Percentiles rank a stretch among this genome's conserved stretches.
Evolutionary conservation across 31 red algal species (phyloP).

Genomic region (Endocladia muricata): DNA sequence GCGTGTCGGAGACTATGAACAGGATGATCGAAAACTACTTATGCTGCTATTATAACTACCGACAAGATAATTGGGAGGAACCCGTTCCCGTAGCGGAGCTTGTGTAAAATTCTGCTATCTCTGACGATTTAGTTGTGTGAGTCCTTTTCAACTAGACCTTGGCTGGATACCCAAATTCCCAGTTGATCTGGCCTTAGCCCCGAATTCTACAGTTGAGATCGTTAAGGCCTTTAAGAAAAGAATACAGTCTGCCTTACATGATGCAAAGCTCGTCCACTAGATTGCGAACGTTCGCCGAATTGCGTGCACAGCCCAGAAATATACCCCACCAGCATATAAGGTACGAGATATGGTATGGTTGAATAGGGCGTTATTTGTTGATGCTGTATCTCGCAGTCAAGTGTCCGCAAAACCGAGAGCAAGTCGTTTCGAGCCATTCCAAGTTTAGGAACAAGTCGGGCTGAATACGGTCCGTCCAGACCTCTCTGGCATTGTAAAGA

Average conservation of each 20-base stretch:
- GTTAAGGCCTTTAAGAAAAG: constrained; percentile 3
- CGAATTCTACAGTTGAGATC: neutral
- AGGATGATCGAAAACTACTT: constrained; percentile 27
- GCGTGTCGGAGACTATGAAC: constrained; percentile 15
- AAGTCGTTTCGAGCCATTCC: constrained; percentile 9
- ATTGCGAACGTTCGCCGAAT: neutral
- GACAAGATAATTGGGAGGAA: constrained; percentile 20
- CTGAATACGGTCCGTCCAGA: constrained; percentile 8
- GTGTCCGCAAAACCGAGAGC: neutral
- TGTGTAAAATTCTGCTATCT: constrained; percentile 23
- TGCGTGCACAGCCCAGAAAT: neutral
- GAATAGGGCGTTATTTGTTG: neutral
- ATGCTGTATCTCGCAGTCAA: neutral
- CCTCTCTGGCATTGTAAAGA: neutral
- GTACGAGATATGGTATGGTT: neutral
- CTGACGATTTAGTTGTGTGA: constrained; percentile 4
- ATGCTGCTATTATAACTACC: constrained; percentile 21
- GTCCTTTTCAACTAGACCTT: constrained; percentile 21
- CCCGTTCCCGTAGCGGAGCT: constrained; percentile 4
- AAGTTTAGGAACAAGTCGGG: neutral
- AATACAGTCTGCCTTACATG: neutral
- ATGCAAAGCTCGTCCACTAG: constrained; percentile 5
- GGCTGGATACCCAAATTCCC: constrained; percentile 6
- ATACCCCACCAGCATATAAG: neutral
- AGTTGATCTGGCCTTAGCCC: neutral